phyloP scores from a whole-genome alignment of 2,329 filamentous ascomycete species.

The Trichoderma simmonsii region DNA sequence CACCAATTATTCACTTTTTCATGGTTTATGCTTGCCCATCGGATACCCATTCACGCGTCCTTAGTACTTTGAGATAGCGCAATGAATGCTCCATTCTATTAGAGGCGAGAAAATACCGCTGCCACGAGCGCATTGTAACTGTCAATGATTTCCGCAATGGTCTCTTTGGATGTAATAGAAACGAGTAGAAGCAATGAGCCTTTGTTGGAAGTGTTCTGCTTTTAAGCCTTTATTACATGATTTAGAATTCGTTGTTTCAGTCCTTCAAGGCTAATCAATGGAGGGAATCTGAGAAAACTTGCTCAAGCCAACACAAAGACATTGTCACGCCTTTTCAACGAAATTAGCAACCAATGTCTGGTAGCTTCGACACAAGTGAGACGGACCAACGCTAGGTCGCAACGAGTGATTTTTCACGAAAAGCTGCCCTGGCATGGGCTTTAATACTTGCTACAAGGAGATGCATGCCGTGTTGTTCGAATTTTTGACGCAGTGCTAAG shows the following conservation, averaged over 20 bases:
- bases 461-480: neutral
- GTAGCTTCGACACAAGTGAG: neutral
- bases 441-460: neutral
- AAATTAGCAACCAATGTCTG: neutral
- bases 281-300: neutral
- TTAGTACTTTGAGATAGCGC: neutral
- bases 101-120: neutral
- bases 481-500: neutral
- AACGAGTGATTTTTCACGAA: neutral
- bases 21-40: neutral
- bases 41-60: neutral
- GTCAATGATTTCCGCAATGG: neutral
- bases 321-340: neutral
- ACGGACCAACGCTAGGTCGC: neutral
- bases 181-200: neutral
- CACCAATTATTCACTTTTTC: neutral
- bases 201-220: neutral
- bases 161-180: neutral
- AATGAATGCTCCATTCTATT: neutral
- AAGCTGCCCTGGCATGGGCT: neutral
- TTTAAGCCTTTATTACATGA: neutral
- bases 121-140: neutral
- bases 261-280: neutral
- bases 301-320: neutral
- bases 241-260: neutral